Percentiles rank a stretch among this genome's conserved stretches.
Evolutionary conservation across 2,329 filamentous ascomycete species (phyloP).

Genomic region (Aspergillus aculeatus): DNA sequence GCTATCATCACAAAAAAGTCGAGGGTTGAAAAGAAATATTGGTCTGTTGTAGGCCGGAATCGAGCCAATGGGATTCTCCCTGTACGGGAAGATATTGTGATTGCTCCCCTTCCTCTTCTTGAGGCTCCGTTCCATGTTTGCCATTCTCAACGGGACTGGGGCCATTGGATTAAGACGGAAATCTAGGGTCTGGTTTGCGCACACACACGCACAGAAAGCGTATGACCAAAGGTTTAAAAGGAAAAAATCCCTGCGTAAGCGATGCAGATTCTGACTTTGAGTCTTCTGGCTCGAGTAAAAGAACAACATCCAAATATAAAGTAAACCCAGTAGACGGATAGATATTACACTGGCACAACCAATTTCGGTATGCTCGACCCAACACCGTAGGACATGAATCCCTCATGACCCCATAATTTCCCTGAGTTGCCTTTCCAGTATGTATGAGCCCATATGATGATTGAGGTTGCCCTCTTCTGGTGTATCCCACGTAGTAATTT

Average conservation of each 20-base stretch:
- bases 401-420: background rate
- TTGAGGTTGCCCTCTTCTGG: slow-evolving; percentile 7
- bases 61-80: too few relatives aligned
- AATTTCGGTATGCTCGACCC: background rate
- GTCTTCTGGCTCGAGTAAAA: background rate
- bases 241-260: background rate
- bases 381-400: background rate
- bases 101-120: too few relatives aligned
- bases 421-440: background rate
- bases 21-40: too few relatives aligned
- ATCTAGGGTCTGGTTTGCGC: background rate
- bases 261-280: background rate
- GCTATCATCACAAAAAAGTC: too few relatives aligned
- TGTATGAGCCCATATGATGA: slow-evolving; percentile 1
- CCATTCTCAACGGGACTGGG: background rate
- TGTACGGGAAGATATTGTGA: too few relatives aligned
- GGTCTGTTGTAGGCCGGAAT: too few relatives aligned
- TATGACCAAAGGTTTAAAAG: background rate
- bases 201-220: background rate
- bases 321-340: background rate
- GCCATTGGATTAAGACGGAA: background rate
- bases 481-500: background rate
- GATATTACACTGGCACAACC: background rate
- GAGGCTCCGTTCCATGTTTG: background rate
- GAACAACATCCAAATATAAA: background rate